Conservation (phyloP, 2,329 filamentous ascomycete species). For the Cladophialophora exuberans region DNA sequence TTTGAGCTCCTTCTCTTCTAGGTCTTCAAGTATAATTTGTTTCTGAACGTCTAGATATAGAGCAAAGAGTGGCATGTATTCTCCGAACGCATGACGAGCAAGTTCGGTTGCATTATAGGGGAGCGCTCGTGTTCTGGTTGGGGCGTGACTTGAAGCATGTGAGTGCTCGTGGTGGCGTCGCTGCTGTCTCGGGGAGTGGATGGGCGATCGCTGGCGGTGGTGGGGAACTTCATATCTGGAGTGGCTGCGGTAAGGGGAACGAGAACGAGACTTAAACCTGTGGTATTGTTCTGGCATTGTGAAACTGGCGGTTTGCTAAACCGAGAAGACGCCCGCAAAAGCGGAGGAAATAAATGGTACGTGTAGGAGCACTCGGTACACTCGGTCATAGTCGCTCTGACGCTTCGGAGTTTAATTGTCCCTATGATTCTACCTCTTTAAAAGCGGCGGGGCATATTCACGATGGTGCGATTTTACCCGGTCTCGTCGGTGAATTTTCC, state of each 20-base stretch:
- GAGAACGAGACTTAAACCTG: constrained; percentile 23
- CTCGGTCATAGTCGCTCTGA: no score
- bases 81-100: constrained; percentile 67
- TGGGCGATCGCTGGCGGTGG: constrained; percentile 1
- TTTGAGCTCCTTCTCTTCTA: constrained; percentile 74
- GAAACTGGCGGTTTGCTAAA: not conserved
- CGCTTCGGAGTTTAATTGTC: no score
- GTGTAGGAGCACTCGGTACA: no score
- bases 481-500: no score
- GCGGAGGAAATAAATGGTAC: no score
- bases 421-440: no score
- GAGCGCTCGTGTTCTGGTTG: constrained; percentile 42
- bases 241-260: constrained; percentile 25
- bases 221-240: constrained; percentile 7
- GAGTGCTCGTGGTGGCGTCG: not conserved
- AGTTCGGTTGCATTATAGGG: constrained; percentile 70
- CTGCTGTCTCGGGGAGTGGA: not conserved
- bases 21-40: constrained; percentile 65
- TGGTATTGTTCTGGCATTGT: constrained; percentile 12
- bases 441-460: no score
- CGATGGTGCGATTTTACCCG: no score
- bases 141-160: not conserved
- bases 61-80: constrained; percentile 73
- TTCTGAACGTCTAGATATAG: constrained; percentile 91
- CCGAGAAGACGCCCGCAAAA: not conserved